Conservation (phyloP, 2,329 filamentous ascomycete species). For the Ambrosiella cleistominuta region DNA sequence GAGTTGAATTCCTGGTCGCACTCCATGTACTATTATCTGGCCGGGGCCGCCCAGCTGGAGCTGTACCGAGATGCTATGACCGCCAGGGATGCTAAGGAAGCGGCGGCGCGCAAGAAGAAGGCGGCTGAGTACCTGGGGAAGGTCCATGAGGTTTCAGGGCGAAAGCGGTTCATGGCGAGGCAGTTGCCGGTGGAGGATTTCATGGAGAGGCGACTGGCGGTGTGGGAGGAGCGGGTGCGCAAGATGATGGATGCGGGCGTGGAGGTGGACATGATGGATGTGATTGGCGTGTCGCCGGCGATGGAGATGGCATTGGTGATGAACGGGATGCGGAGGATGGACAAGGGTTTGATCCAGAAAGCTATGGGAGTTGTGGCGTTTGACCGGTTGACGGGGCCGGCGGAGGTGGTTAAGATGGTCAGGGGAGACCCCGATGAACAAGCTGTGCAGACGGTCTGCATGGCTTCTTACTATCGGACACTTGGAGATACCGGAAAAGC, state of each 20-base stretch:
- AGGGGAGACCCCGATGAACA: constrained; percentile 39
- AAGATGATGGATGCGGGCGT: constrained; percentile 37
- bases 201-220: constrained; percentile 63
- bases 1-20: constrained; percentile 85
- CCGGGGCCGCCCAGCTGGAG: constrained; percentile 61
- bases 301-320: constrained; percentile 91
- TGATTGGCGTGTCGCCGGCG: constrained; percentile 60
- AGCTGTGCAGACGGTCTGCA: constrained; percentile 48
- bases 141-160: constrained; percentile 57
- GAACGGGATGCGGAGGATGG: constrained; percentile 77
- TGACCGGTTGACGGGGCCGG: constrained; percentile 37
- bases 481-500: constrained; percentile 48
- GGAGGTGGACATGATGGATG: constrained; percentile 56
- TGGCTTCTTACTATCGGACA: constrained; percentile 47
- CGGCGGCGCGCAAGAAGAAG: constrained; percentile 38
- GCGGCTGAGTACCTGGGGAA: constrained; percentile 55
- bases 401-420: constrained; percentile 23
- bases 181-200: constrained; percentile 84
- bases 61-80: constrained; percentile 49
- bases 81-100: constrained; percentile 23
- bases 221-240: constrained; percentile 57
- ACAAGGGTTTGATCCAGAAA: constrained; percentile 40
- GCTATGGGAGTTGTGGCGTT: constrained; percentile 48
- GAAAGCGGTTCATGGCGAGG: constrained; percentile 76
- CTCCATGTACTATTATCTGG: constrained; percentile 76